Conservation (phyloP, 129 eudicot genomes). For the Flaveria ramosissima region DNA sequence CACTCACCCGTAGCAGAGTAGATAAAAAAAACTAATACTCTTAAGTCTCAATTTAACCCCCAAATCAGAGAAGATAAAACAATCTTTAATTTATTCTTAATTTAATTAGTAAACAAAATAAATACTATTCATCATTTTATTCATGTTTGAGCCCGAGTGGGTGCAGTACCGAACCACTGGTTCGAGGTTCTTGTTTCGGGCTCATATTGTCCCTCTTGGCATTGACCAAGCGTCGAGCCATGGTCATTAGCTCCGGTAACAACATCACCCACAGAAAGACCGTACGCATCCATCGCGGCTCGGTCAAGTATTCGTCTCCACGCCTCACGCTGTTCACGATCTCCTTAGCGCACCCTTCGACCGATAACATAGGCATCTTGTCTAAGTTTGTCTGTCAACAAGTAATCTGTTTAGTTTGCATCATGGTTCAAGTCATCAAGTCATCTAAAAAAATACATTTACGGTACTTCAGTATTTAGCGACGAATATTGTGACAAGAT, state of each 20-base stretch:
- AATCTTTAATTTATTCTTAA: no score
- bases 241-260: not conserved
- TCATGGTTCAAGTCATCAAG: not conserved
- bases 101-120: no score
- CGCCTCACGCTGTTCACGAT: slow-evolving; percentile 28
- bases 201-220: not conserved
- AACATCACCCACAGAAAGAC: slow-evolving; percentile 21
- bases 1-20: no score
- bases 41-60: no score
- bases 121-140: not conserved
- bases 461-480: not conserved
- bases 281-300: slow-evolving; percentile 33
- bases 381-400: slow-evolving; percentile 29
- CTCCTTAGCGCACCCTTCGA: slow-evolving; percentile 31
- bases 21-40: no score
- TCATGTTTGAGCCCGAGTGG: not conserved
- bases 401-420: not conserved
- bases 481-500: not conserved
- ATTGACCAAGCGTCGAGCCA: not conserved
- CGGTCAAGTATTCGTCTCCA: slow-evolving; percentile 38
- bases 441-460: not conserved
- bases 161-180: not conserved
- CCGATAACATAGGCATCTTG: slow-evolving; percentile 18
- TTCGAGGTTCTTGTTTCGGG: not conserved
- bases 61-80: no score